Percentiles rank a stretch among this genome's conserved stretches.
These are phyloP conservation scores for Rosa hybrid DNA, from an alignment of 331 rosid species.

Conservation along the genomic window DNA sequence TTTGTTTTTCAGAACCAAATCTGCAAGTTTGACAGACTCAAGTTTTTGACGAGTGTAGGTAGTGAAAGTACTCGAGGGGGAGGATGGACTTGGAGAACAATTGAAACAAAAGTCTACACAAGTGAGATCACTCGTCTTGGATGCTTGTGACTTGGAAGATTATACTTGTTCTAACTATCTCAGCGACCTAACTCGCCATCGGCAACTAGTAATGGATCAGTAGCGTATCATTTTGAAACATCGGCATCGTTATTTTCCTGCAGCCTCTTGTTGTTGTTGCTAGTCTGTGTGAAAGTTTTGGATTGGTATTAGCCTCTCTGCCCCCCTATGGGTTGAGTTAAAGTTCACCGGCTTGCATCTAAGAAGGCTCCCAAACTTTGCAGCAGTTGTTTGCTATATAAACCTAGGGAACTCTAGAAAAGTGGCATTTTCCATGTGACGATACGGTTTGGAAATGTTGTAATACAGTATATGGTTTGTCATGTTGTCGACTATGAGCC, in stretches of 20 bases:
- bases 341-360: slow-evolving; percentile 21
- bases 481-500: neutral
- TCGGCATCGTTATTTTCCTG: slow-evolving; percentile 12
- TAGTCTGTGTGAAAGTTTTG: slow-evolving; percentile 29
- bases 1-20: neutral
- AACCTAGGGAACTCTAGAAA: slow-evolving; percentile 23
- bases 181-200: slow-evolving; percentile 78
- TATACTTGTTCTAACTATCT: slow-evolving; percentile 80
- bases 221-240: neutral
- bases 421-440: slow-evolving; percentile 9
- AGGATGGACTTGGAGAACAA: slow-evolving; percentile 40
- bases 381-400: slow-evolving; percentile 27
- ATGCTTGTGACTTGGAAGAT: slow-evolving; percentile 81
- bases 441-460: neutral
- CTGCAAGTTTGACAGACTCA: neutral
- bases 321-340: slow-evolving; percentile 6
- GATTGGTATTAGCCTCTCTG: slow-evolving; percentile 21
- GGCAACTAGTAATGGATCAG: slow-evolving; percentile 80
- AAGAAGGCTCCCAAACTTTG: slow-evolving; percentile 6
- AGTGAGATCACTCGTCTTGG: slow-evolving; percentile 50
- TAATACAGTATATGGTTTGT: neutral
- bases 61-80: slow-evolving; percentile 62
- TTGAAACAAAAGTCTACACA: slow-evolving; percentile 31
- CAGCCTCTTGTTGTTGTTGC: slow-evolving; percentile 21
- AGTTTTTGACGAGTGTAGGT: slow-evolving; percentile 36